Percentiles rank a stretch among this genome's conserved stretches.
Conservation (phyloP, 192 early-diverging fungal species). For the Coemansia sp. region DNA sequence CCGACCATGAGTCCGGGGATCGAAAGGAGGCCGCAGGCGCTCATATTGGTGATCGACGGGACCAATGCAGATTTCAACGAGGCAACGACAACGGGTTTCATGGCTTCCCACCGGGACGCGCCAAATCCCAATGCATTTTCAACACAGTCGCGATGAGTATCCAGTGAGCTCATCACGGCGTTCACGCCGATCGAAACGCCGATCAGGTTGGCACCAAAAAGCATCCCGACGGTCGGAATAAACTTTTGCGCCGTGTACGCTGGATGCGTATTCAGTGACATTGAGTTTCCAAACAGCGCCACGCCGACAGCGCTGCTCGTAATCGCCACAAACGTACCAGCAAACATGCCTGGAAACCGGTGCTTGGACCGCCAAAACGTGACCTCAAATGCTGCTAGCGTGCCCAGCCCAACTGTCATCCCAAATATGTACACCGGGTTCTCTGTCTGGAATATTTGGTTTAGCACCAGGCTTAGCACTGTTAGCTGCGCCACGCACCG, state of each 20-base stretch:
- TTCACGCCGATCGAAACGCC: conserved; percentile 66
- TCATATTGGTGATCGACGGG: conserved; percentile 77
- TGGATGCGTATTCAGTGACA: conserved; percentile 67
- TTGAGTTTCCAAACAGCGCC: conserved; percentile 38
- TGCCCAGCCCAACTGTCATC: conserved; percentile 58
- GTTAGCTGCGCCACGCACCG: conserved; percentile 77
- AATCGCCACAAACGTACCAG: conserved; percentile 49
- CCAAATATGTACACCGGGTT: conserved; percentile 60
- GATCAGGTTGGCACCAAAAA: conserved; percentile 78
- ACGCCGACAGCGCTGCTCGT: conserved; percentile 17
- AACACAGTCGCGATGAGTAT: conserved; percentile 51
- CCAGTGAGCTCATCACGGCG: conserved; percentile 59
- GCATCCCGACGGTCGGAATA: conserved; percentile 88
- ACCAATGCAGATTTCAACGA: conserved; percentile 71
- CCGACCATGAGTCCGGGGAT: conserved; percentile 91
- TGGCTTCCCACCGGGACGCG: conserved; percentile 77
- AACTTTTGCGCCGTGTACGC: conserved; percentile 72
- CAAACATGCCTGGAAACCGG: conserved; percentile 72
- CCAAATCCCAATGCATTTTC: conserved; percentile 70
- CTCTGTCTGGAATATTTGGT: conserved; percentile 63
- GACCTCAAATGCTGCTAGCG: conserved; percentile 65
- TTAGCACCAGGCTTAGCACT: conserved; percentile 64
- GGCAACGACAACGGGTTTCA: conserved; percentile 68
- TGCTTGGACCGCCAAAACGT: conserved; percentile 67
- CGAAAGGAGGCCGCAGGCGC: conserved; percentile 79